These are phyloP conservation scores for Linnemannia schmuckeri DNA, from an alignment of 192 early-diverging fungal genomes.

Conservation along the genomic window DNA sequence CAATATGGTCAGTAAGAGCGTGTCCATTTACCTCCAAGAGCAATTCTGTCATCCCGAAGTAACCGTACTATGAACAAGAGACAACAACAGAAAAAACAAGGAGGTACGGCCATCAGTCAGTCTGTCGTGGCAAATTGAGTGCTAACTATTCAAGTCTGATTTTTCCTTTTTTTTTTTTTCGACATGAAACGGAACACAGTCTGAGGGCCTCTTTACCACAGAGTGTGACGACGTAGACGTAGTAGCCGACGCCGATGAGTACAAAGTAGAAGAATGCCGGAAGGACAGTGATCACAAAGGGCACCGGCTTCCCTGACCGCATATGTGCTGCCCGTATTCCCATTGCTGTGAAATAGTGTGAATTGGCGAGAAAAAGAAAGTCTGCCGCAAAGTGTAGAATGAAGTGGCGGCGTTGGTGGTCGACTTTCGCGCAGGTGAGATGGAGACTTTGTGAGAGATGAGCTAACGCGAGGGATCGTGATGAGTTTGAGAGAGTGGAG, in stretches of 20 bases:
- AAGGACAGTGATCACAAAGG: constrained; percentile 23
- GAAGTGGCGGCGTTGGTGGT: neutral
- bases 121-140: neutral
- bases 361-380: neutral
- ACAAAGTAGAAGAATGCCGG: constrained; percentile 38
- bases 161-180: neutral
- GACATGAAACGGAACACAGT: neutral
- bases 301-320: constrained; percentile 42
- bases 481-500: neutral
- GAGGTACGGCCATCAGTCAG: neutral
- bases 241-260: constrained; percentile 45
- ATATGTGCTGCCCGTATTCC: constrained; percentile 39
- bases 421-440: too few relatives aligned
- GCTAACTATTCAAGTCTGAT: neutral
- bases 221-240: constrained; percentile 33
- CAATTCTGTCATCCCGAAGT: constrained; percentile 17
- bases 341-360: neutral
- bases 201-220: constrained; percentile 22
- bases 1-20: neutral
- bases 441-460: too few relatives aligned
- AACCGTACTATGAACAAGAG: constrained; percentile 9
- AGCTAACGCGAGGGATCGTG: too few relatives aligned
- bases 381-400: neutral
- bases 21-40: constrained; percentile 31
- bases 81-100: neutral